These are phyloP conservation scores for Globisporangium solare DNA, from an alignment of 352 stramenopile species.

Conservation along the genomic window DNA sequence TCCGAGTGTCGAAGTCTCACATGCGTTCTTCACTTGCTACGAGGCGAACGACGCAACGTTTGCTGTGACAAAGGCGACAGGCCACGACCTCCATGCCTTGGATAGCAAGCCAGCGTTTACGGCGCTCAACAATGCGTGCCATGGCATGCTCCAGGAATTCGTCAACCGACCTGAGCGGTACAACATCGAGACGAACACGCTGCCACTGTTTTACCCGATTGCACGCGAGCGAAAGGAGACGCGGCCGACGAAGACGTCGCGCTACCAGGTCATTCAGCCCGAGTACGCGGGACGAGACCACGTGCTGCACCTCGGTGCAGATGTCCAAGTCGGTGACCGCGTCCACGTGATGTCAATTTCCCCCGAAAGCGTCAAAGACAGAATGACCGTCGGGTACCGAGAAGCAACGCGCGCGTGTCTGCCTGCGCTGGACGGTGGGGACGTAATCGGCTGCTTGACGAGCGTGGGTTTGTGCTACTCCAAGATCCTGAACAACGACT, in stretches of 20 bases:
- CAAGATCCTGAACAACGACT: conserved; percentile 59
- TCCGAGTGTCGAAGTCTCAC: conserved; percentile 71
- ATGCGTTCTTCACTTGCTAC: conserved; percentile 83
- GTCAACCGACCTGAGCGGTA: conserved; percentile 52
- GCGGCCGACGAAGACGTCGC: conserved; percentile 27
- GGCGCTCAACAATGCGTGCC: conserved; percentile 68
- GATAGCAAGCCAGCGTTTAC: conserved; percentile 71
- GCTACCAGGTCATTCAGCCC: conserved; percentile 71
- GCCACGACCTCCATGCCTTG: conserved; percentile 53
- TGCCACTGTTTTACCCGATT: conserved; percentile 74
- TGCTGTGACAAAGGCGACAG: conserved; percentile 55
- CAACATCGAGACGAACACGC: conserved; percentile 54
- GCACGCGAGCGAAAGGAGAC: conserved; percentile 30
- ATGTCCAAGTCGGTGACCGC: conserved; percentile 55
- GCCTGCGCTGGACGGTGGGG: conserved; percentile 40
- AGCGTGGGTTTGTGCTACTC: conserved; percentile 66
- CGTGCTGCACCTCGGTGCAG: conserved; percentile 44
- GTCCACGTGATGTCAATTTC: conserved; percentile 76
- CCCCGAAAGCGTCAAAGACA: conserved; percentile 42
- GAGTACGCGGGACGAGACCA: conserved; percentile 46
- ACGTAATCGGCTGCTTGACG: conserved; percentile 71
- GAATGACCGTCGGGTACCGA: conserved; percentile 42
- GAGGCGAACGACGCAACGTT: conserved; percentile 68
- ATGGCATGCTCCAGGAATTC: conserved; percentile 71
- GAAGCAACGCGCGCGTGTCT: conserved; percentile 52